Conservation (phyloP, 176 grass and related monocot genomes). For the Ananas comosus region DNA sequence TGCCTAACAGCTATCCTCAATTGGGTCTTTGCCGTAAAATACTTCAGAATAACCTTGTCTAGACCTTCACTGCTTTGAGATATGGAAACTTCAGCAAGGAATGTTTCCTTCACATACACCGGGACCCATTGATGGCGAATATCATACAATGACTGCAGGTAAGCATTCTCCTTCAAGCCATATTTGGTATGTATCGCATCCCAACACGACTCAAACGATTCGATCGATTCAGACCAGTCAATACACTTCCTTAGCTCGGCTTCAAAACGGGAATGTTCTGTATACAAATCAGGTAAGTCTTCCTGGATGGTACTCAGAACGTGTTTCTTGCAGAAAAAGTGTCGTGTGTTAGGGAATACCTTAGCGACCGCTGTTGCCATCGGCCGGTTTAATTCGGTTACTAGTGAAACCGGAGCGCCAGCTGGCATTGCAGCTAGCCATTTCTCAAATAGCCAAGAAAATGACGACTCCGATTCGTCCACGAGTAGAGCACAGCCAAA, state of each 20-base stretch:
- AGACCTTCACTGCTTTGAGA: slow-evolving; percentile 42
- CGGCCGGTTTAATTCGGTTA: slow-evolving; percentile 55
- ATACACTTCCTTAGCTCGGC: slow-evolving; percentile 64
- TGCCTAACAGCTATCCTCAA: slow-evolving; percentile 48
- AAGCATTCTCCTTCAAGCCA: slow-evolving; percentile 51
- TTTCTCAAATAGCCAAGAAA: slow-evolving; percentile 80
- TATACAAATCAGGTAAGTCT: slow-evolving; percentile 41
- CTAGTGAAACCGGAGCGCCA: slow-evolving; percentile 52
- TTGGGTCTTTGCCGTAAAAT: slow-evolving; percentile 57
- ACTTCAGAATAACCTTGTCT: slow-evolving; percentile 53
- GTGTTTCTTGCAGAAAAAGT: slow-evolving; percentile 74
- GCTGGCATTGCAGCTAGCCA: slow-evolving; percentile 85
- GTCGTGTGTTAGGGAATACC: slow-evolving; percentile 50
- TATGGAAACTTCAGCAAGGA: slow-evolving; percentile 45
- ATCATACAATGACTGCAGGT: slow-evolving; percentile 58
- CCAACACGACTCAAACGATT: slow-evolving; percentile 75
- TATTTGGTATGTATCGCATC: slow-evolving; percentile 39
- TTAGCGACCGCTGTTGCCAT: slow-evolving; percentile 54
- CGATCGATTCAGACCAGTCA: slow-evolving; percentile 42
- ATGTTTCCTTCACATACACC: slow-evolving; percentile 50
- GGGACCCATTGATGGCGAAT: slow-evolving; percentile 73
- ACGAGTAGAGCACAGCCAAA: slow-evolving; percentile 86
- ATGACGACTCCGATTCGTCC: slow-evolving; percentile 78
- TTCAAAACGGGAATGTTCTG: slow-evolving; percentile 40
- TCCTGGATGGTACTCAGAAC: slow-evolving; percentile 48